A percentile compares a stretch with the other conserved stretches of the same genome.
These are phyloP conservation scores for Rosa rugosa DNA, from an alignment of 306 rosid genomes.

Conservation along the genomic window DNA sequence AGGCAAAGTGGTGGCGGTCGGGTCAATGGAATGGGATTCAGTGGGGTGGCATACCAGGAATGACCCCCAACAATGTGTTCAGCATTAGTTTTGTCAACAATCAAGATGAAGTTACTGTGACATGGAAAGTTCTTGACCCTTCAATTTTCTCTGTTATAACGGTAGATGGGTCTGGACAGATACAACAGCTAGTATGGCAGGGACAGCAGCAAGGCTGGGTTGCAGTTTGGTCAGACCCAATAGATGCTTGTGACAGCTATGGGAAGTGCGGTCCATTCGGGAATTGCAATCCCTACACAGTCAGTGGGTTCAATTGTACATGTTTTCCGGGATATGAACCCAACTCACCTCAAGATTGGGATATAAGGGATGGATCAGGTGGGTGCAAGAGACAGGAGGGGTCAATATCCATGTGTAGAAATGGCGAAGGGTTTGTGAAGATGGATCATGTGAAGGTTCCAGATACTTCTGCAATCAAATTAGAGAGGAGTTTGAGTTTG, in stretches of 20 bases:
- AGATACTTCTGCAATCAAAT: slow-evolving; percentile 40
- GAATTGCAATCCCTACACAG: slow-evolving; percentile 42
- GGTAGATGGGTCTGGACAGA: slow-evolving; percentile 31
- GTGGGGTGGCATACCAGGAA: slow-evolving; percentile 38
- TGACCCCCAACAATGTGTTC: slow-evolving; percentile 12
- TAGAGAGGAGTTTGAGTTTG: slow-evolving; percentile 20
- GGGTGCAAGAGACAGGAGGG: slow-evolving; percentile 56
- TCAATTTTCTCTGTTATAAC: slow-evolving; percentile 10
- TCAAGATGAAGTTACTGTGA: slow-evolving; percentile 13
- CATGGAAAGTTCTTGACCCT: slow-evolving; percentile 21
- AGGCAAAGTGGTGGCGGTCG: slow-evolving; percentile 32
- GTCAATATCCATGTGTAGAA: slow-evolving; percentile 35
- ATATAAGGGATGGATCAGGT: slow-evolving; percentile 40
- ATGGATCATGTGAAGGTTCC: slow-evolving; percentile 49
- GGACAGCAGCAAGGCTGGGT: slow-evolving; percentile 34
- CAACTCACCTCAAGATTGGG: slow-evolving; percentile 38
- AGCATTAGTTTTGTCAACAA: slow-evolving; percentile 19
- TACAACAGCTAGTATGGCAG: slow-evolving; percentile 43
- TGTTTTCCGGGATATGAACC: slow-evolving; percentile 73
- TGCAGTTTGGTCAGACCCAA: slow-evolving; percentile 41
- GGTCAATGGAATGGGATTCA: slow-evolving; percentile 44
- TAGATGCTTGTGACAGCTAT: slow-evolving; percentile 49
- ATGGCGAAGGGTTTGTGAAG: slow-evolving; percentile 67
- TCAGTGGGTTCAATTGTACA: slow-evolving; percentile 36
- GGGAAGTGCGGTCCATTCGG: slow-evolving; percentile 48